Evolutionary conservation across 2,329 filamentous ascomycete species (phyloP).

Genomic region (Dactylellina leptospora): DNA sequence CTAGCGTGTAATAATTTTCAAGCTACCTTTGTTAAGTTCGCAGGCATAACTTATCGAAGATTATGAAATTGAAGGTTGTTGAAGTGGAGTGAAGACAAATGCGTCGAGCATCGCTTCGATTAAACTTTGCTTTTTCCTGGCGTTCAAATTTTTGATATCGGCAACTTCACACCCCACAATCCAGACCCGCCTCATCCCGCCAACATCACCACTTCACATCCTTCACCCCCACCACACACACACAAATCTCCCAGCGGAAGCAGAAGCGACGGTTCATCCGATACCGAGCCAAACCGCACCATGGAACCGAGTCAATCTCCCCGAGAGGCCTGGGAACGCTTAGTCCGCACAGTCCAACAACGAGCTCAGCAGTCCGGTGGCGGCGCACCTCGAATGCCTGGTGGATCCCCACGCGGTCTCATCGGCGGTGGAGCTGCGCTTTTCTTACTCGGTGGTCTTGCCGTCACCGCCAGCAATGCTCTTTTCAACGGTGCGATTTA

Average conservation of each 20-base stretch:
- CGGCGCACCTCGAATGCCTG: conserved; percentile 63
- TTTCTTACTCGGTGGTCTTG: conserved; percentile 66
- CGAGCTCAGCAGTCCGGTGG: conserved; percentile 65
- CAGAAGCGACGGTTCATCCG: background rate
- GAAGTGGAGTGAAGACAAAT: too few species aligned
- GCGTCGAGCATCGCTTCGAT: too few species aligned
- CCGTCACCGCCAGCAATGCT: conserved; percentile 69
- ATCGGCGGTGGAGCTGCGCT: conserved; percentile 67
- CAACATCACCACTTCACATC: conserved; percentile 55
- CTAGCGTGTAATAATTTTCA: too few species aligned
- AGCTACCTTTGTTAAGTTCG: too few species aligned
- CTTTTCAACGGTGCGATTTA: conserved; percentile 71
- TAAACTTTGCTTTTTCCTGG: conserved; percentile 49
- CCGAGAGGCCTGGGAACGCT: conserved; percentile 72
- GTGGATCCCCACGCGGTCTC: conserved; percentile 63
- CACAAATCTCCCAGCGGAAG: background rate
- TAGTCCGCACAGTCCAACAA: conserved; percentile 62
- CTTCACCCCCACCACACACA: conserved; percentile 60
- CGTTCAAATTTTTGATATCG: conserved; percentile 42
- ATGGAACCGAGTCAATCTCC: conserved; percentile 63
- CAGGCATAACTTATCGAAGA: too few species aligned
- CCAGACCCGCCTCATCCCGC: conserved; percentile 53
- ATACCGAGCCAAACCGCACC: conserved; percentile 1
- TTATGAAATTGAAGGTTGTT: too few species aligned
- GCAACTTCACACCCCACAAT: conserved; percentile 31